phyloP scores from a whole-genome alignment of 345 rosid genomes.

The Nasturtium officinale region DNA sequence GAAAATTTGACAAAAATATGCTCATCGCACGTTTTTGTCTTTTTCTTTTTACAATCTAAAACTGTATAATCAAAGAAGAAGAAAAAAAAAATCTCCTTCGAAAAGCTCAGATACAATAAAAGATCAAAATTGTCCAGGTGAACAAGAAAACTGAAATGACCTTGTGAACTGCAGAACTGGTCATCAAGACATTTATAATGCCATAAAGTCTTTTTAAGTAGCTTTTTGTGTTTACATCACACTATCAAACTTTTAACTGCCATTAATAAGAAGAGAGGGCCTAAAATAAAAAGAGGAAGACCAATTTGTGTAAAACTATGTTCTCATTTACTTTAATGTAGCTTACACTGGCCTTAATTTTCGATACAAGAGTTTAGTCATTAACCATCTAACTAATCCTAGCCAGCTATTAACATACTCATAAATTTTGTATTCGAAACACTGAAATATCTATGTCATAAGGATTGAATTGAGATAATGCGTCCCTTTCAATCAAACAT shows the following conservation, averaged over 20 bases:
- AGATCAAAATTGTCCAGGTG: too few relatives aligned
- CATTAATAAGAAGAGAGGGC: background rate
- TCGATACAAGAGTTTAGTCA: background rate
- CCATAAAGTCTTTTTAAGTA: background rate
- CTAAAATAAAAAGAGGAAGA: background rate
- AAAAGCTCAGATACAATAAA: too few relatives aligned
- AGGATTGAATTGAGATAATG: background rate
- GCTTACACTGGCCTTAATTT: background rate
- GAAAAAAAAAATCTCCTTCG: too few relatives aligned
- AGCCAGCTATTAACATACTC: background rate
- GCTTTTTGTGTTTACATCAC: background rate
- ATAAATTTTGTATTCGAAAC: background rate
- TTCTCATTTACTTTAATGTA: background rate
- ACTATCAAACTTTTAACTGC: background rate
- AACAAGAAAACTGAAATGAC: background rate
- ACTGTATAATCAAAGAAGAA: background rate
- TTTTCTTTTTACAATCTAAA: too few relatives aligned
- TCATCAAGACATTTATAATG: background rate
- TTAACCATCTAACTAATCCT: conserved; percentile 8
- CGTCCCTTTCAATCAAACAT: conserved; percentile 6
- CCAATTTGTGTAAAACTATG: background rate
- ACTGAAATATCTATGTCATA: background rate
- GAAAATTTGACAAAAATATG: too few relatives aligned
- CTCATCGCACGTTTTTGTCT: too few relatives aligned
- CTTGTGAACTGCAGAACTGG: background rate